These are phyloP conservation scores for Coemansia reversa DNA, from an alignment of 192 early-diverging fungal species.

Conservation along the genomic window DNA sequence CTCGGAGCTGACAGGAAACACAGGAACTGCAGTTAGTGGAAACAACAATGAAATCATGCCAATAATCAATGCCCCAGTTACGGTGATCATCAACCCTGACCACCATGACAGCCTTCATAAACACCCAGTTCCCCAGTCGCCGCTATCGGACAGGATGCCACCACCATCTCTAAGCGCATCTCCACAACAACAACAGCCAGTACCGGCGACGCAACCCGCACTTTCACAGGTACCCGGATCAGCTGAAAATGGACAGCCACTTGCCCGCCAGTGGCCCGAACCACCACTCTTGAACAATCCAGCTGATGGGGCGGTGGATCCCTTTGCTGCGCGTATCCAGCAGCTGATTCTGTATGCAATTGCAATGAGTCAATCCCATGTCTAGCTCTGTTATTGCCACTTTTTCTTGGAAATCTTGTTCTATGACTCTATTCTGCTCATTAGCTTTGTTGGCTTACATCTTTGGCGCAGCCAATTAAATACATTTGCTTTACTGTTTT, in stretches of 20 bases:
- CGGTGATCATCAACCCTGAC: constrained; percentile 40
- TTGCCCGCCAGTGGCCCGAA: not conserved
- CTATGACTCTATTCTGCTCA: not conserved
- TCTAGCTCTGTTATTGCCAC: not conserved
- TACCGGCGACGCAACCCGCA: too few relatives aligned
- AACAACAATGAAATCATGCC: constrained; percentile 52
- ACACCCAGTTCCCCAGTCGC: not conserved
- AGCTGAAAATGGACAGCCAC: not conserved
- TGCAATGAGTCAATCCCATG: constrained; percentile 19
- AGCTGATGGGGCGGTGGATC: not conserved
- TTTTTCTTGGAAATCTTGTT: not conserved
- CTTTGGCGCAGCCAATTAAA: not conserved
- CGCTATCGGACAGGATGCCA: not conserved
- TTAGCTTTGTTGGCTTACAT: not conserved
- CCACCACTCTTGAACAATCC: constrained; percentile 1
- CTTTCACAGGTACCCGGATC: not conserved
- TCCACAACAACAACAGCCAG: not conserved
- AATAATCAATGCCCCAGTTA: constrained; percentile 52
- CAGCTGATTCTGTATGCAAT: constrained; percentile 27
- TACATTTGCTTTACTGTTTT: not conserved
- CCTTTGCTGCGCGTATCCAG: constrained; percentile 19
- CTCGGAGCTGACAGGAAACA: constrained; percentile 40
- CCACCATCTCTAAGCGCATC: not conserved
- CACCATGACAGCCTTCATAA: not conserved
- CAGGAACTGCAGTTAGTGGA: constrained; percentile 46